Conservation (phyloP, 1,284 basidiomycete species). For the Cystobasidium sp. region DNA sequence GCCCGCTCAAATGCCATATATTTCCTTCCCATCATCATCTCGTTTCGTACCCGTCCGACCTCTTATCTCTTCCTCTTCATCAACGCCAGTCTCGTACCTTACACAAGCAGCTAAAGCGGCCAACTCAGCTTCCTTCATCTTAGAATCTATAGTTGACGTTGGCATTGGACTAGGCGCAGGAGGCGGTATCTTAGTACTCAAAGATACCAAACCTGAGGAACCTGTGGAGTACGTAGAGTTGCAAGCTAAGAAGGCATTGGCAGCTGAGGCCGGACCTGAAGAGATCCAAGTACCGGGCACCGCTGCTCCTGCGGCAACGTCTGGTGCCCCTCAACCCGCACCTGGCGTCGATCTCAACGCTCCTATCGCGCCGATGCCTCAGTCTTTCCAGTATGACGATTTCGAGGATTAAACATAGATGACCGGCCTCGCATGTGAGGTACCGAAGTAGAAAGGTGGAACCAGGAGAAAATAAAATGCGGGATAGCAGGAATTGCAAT, state of each 20-base stretch:
- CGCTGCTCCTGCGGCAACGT: conserved; percentile 46
- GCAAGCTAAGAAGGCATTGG: conserved; percentile 59
- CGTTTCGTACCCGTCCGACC: conserved; percentile 90
- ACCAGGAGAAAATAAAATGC: neutral
- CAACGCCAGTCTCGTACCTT: conserved; percentile 33
- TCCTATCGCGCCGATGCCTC: conserved; percentile 76
- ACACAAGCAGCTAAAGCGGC: conserved; percentile 44
- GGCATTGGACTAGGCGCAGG: conserved; percentile 72
- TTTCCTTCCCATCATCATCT: conserved; percentile 76
- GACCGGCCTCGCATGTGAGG: no score
- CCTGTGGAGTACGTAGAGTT: conserved; percentile 74
- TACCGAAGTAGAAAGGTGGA: neutral
- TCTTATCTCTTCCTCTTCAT: conserved; percentile 58
- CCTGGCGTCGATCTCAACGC: conserved; percentile 52
- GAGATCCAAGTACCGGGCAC: conserved; percentile 51
- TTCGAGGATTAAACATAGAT: conserved; percentile 38
- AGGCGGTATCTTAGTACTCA: conserved; percentile 79
- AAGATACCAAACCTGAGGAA: conserved; percentile 70
- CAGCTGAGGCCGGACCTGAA: conserved; percentile 54
- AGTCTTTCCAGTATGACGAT: conserved; percentile 67
- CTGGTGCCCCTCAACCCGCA: conserved; percentile 2
- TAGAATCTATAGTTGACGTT: conserved; percentile 53
- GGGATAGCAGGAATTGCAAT: no score
- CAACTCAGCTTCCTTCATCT: conserved; percentile 24
- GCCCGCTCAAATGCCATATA: conserved; percentile 81